Base-by-base conservation (phyloP, 306 rosid genomes). In the Senna siamea region DNA sequence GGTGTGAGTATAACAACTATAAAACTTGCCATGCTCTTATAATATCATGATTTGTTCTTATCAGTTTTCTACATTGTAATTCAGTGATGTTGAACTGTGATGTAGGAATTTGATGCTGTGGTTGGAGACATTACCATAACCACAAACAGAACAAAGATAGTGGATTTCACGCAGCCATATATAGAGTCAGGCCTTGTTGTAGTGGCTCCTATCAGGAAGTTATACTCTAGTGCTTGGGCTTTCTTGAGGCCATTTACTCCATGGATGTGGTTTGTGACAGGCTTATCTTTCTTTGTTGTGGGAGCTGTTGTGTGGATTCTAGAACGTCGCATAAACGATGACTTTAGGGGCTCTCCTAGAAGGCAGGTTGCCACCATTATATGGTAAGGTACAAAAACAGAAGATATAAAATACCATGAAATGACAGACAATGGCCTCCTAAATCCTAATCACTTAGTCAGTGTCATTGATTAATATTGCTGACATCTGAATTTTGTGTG, bases 221-320 rank as follows among this genome's bases (percentile, higher is more conserved):
- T 17, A 55, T 76, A 78, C 48, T 82, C 91, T 4, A 82, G 40
- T 48, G 80, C 87, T 2, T 89, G 89, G 90, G 91, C 93, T 11
- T 86, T 86, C 73, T 40, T 89, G 35, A 85, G 78, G 41, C 93
- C 93, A 37, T 89, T 89, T 75, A 75, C 82, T 63, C 54, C 53
- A 17, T 38, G 3, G 54, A 78, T 89, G 93, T 89, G 93, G 93
- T 38, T 46, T 13, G 72, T 78, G 30, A 89, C 87, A 0, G 90
- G 86, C 28, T 20, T 59, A 3, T 86, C 73, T 65, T 88, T 84
- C 60, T 58, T 88, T 30, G 10, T 80, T 52, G 76, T 88, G 41
- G 93, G 93, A 73, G 81, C 84, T n/a, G 90, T 78, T 38, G 81
- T 88, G 68, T 88, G 93, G 93, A 76, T 86, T 70, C 66, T 86